Evolutionary conservation across 2,329 filamentous ascomycete species (phyloP), one percentile per base, ranked within the genome.

Genomic region (Fusarium tricinctum): DNA sequence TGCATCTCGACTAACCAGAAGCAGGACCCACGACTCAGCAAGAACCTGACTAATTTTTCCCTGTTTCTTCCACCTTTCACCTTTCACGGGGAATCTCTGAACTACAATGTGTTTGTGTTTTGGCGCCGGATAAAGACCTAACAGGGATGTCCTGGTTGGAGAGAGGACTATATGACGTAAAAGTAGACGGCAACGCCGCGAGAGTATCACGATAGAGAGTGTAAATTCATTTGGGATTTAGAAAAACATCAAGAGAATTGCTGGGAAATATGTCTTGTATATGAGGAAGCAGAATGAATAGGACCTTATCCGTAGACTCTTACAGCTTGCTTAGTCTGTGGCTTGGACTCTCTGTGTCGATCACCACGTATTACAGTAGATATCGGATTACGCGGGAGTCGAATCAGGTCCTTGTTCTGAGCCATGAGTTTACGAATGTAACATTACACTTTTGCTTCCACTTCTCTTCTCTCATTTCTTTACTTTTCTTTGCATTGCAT

Each of bases 71-170:
- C 28, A 12, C 10, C 23, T 23, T 23, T 23, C 6, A 23, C 28
- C 28, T 30, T 13, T 30, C 28, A 12, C 10, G 10, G 10, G 28
- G 28, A 30, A 10, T 26, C 26, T 26, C 28, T 30, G 26, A 28
- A 28, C 26, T 30, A 43, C 17, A 17, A 8, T 46, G 15, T 39
- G 26, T 35, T 43, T 30, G 35, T 42, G 22, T 12, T 52, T 32
- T 46, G 32, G 45, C 42, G 39, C 39, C 32, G 28, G 32, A 60
- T 30, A 19, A 50, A 35, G 19, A 55, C 23, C 28, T 49, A 44
- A 59, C 60, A 64, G 46, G 61, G 61, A 53, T 64, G 53, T 53
- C 60, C 52, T 59, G 40, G 61, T 40, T 58, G 60, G n/a, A 30
- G 19, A 33, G 19, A 30, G 28, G 43, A 47, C 30, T 39, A 38